These are phyloP conservation scores for Plasmopara viticola DNA, from an alignment of 352 stramenopile genomes.

Conservation along the genomic window DNA sequence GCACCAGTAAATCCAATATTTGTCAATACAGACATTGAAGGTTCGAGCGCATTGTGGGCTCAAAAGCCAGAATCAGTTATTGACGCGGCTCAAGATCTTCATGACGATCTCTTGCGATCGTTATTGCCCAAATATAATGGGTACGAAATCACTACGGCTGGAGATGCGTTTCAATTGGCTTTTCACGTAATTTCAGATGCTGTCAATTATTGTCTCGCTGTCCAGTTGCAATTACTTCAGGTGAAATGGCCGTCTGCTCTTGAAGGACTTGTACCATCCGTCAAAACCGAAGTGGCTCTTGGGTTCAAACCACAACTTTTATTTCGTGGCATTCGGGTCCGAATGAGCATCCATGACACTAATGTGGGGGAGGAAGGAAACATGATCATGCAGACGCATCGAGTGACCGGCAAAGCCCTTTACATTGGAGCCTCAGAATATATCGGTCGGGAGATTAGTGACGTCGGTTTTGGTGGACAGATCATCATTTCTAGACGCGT, in stretches of 20 bases:
- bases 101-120: conserved; percentile 57
- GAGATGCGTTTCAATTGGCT: conserved; percentile 67
- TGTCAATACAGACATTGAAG: conserved; percentile 76
- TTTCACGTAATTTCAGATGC: conserved; percentile 61
- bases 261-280: conserved; percentile 41
- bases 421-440: conserved; percentile 65
- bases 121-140: conserved; percentile 45
- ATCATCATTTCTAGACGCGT: conserved; percentile 65
- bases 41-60: conserved; percentile 64
- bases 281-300: conserved; percentile 46
- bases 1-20: conserved; percentile 52
- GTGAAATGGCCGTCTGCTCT: conserved; percentile 57
- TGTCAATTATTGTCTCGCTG: conserved; percentile 59
- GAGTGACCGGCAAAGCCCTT: conserved; percentile 55
- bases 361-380: conserved; percentile 41
- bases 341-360: conserved; percentile 74
- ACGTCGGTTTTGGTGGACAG: conserved; percentile 58
- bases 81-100: conserved; percentile 48
- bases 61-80: conserved; percentile 46
- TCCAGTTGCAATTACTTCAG: conserved; percentile 49
- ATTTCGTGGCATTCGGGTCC: conserved; percentile 61
- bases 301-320: conserved; percentile 41
- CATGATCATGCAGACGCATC: conserved; percentile 46
- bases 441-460: conserved; percentile 55
- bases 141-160: conserved; percentile 73